Evolutionary conservation across 1,139 yeast genomes (phyloP).

Genomic region (Lodderomyces metapsilosis): DNA sequence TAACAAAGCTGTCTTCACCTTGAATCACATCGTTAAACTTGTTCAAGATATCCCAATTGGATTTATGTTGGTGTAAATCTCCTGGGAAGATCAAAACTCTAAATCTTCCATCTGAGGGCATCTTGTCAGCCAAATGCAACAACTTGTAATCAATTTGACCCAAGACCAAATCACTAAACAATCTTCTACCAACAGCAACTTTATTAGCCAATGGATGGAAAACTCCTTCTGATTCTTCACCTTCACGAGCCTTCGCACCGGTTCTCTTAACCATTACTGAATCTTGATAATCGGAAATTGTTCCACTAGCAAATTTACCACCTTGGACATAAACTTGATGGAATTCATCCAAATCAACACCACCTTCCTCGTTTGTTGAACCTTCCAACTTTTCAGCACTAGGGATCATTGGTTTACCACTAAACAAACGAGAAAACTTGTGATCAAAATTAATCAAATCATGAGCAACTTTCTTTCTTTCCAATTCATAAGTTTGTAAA

Average conservation of each 20-base stretch:
- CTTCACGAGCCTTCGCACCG: conserved; percentile 3
- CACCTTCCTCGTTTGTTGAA: conserved; percentile 8
- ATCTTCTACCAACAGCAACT: conserved; percentile 26
- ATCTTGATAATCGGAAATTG: conserved; percentile 25
- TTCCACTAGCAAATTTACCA: conserved; percentile 31
- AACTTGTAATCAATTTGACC: conserved; percentile 27
- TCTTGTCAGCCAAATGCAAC: conserved; percentile 21
- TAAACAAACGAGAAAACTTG: conserved; percentile 29
- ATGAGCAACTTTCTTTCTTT: conserved; percentile 29
- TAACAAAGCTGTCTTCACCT: conserved; percentile 16
- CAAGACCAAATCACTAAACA: conserved; percentile 21
- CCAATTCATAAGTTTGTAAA: conserved; percentile 28
- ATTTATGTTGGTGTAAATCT: conserved; percentile 16
- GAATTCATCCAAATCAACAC: conserved; percentile 29
- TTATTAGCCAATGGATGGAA: conserved; percentile 19
- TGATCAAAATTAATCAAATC: conserved; percentile 33
- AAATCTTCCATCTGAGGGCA: conserved; percentile 25
- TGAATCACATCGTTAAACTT: conserved; percentile 18
- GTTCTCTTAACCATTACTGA: conserved; percentile 17
- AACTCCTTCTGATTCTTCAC: conserved; percentile 8
- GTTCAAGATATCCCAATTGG: conserved; percentile 14
- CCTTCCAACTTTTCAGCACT: conserved; percentile 15
- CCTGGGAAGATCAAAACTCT: conserved; percentile 27
- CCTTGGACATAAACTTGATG: conserved; percentile 26
- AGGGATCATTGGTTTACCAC: conserved; percentile 25